Conservation (phyloP, 2,329 filamentous ascomycete genomes). For the Periconia macrospinosa region DNA sequence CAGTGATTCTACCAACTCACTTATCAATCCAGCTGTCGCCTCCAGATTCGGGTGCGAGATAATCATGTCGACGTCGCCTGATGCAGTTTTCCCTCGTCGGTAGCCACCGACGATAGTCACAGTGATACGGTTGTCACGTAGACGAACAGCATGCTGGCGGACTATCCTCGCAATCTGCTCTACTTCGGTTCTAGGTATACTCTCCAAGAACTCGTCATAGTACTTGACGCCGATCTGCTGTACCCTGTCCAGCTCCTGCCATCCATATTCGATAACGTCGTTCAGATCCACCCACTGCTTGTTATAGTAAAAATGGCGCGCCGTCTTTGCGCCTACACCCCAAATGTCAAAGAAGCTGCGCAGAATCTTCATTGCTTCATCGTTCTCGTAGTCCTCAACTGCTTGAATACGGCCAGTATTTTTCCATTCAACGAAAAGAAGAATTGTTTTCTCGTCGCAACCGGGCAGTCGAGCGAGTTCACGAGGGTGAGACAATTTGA, state of each 20-base stretch:
- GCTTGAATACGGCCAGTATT: conserved; percentile 64
- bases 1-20: conserved; percentile 69
- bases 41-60: conserved; percentile 75
- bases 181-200: conserved; percentile 74
- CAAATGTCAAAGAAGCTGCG: conserved; percentile 80
- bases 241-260: conserved; percentile 71
- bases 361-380: conserved; percentile 67
- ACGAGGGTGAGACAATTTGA: conserved; percentile 50
- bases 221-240: conserved; percentile 95
- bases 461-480: conserved; percentile 66
- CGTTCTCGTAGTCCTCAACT: conserved; percentile 63
- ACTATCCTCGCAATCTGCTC: conserved; percentile 68
- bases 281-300: conserved; percentile 81
- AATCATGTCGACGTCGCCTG: conserved; percentile 84
- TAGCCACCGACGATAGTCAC: conserved; percentile 77
- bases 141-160: conserved; percentile 65
- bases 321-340: conserved; percentile 85
- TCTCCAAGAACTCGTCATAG: conserved; percentile 78
- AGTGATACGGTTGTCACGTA: conserved; percentile 59
- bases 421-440: conserved; percentile 76
- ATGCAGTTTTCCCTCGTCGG: conserved; percentile 71
- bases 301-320: conserved; percentile 76
- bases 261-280: conserved; percentile 82
- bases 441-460: conserved; percentile 77
- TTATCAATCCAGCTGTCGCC: conserved; percentile 70